Conservation (phyloP, 1,284 basidiomycete genomes). For the Irpex rosettiformis region DNA sequence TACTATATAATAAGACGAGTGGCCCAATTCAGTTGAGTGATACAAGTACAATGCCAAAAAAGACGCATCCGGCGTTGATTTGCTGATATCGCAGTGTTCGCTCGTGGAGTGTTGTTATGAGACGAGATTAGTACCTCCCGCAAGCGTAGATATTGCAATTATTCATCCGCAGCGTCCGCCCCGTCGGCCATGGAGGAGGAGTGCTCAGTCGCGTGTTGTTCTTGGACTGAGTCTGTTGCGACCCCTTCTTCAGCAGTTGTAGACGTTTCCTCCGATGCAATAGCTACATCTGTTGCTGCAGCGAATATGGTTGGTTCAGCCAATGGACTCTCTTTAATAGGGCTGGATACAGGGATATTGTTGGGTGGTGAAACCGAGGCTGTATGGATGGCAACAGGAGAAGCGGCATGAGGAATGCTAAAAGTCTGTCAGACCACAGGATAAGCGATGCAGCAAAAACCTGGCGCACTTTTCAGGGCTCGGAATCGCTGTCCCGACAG, state of each 20-base stretch:
- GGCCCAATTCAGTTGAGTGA: no score
- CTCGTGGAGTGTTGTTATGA: no score
- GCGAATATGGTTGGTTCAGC: slow-evolving; percentile 25
- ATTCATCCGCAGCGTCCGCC: no score
- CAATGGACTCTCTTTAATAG: slow-evolving; percentile 63
- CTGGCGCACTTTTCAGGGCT: slow-evolving; percentile 93
- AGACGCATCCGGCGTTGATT: no score
- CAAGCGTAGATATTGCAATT: no score
- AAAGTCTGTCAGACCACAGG: slow-evolving; percentile 11
- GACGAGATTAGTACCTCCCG: no score
- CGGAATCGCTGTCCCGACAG: slow-evolving; percentile 91
- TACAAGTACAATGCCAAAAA: no score
- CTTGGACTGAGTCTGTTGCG: no score
- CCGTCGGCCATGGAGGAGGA: no score
- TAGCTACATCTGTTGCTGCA: neutral
- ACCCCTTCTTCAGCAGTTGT: neutral
- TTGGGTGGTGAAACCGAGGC: slow-evolving; percentile 67
- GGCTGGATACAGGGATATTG: slow-evolving; percentile 46
- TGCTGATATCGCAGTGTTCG: no score
- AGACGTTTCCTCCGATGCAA: neutral
- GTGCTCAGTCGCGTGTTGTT: no score
- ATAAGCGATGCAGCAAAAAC: slow-evolving; percentile 16
- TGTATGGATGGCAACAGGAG: slow-evolving; percentile 50
- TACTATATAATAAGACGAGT: no score
- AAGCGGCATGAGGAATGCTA: slow-evolving; percentile 76